A percentile compares a stretch with the other conserved stretches of the same genome.
Conservation (phyloP, 306 rosid species). For the Prosopis cineraria region DNA sequence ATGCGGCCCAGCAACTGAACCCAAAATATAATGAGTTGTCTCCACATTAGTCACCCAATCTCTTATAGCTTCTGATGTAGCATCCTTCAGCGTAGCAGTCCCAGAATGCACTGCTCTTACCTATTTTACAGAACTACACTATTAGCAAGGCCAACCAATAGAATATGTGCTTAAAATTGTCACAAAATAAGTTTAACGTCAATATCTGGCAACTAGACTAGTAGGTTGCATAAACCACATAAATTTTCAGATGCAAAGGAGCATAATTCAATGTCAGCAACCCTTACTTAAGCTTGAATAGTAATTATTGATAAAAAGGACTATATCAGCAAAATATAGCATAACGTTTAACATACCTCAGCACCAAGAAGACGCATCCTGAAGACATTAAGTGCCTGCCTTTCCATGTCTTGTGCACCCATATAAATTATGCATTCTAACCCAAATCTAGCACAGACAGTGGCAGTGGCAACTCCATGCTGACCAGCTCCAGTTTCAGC, state of each 20-base stretch:
- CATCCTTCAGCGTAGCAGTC: conserved; percentile 91
- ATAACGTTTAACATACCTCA: conserved; percentile 57
- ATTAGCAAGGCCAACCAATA: conserved; percentile 5
- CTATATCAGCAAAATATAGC: background rate
- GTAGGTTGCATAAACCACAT: background rate
- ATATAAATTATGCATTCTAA: conserved; percentile 79
- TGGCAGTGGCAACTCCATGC: conserved; percentile 97
- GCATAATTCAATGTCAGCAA: background rate
- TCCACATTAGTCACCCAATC: conserved; percentile 98
- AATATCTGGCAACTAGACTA: background rate
- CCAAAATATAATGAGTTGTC: conserved; percentile 92
- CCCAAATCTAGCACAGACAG: conserved; percentile 90
- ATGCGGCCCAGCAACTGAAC: conserved; percentile 94
- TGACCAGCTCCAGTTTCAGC: conserved; percentile 98
- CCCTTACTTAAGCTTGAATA: background rate
- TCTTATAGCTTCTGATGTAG: conserved; percentile 95
- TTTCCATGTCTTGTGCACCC: conserved; percentile 97
- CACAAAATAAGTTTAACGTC: background rate
- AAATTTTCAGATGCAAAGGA: too few relatives aligned
- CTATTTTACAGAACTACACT: conserved; percentile 40
- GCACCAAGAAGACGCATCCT: conserved; percentile 94
- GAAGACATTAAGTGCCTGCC: conserved; percentile 89
- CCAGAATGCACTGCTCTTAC: conserved; percentile 88
- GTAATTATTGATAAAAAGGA: background rate
- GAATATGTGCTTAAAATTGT: background rate